Base-by-base conservation (phyloP, 2,329 filamentous ascomycete species). In the Fusarium burgessii region DNA sequence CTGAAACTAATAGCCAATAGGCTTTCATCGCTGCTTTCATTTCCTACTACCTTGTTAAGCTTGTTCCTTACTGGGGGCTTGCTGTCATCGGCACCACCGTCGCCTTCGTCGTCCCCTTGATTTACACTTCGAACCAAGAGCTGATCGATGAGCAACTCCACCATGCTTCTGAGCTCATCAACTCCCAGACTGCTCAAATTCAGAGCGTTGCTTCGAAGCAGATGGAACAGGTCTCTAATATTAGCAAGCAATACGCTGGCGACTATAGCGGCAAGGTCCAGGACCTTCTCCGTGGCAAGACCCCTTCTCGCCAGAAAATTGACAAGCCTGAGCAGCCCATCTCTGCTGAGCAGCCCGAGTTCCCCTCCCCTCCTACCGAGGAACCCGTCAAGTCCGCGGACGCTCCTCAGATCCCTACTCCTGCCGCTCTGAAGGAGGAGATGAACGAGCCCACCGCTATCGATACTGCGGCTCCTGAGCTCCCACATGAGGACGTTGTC, bases 11-110 rank as follows among this genome's bases (percentile, higher is more conserved):
- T 58, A 29, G 15, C 11, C 15, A 7, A 5, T 52, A 92, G 89
- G 87, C 89, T 62, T 88, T 87, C 69, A 54, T 90, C 56, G 83
- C 83, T 67, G 86, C 90, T 50, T 90, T 92, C 80, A 70, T 91
- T 69, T 90, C 90, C 27, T 92, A 92, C 82, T 89, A 86, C 79
- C 84, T 92, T 41, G 87, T 91, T 80, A 92, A 92, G 84, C 83
- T 92, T 67, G 86, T 92, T 50, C 90, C 90, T 38, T 87, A 91
- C 84, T 92, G 90, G 90, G 90, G 89, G 38, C 87, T 92, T 70
- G 83, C 89, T 49, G 80, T 92, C 70, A 84, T 92, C 74, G 83
- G 81, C 70, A 88, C 88, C 63, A 88, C 88, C 15, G 79, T 88
- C 52, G 77, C 87, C 64, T 92, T 92, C 83, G 83, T 90, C 63